Evolutionary conservation across 1,284 basidiomycete genomes (phyloP).

Genomic region (Trichosporon faecale): DNA sequence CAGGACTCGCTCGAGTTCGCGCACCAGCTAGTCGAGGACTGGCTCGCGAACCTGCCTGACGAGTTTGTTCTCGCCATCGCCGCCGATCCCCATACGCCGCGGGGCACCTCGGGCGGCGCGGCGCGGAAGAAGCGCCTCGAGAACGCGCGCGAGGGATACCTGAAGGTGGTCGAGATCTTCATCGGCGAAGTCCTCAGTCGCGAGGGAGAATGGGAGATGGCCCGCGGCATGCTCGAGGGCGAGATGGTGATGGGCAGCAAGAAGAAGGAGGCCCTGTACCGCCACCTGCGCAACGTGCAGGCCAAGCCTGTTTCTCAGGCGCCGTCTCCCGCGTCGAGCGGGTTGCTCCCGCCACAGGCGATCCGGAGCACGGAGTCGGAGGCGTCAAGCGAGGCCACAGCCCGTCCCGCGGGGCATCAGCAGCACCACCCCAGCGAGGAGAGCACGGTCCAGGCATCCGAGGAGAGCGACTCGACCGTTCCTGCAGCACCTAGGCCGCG

Average conservation of each 20-base stretch:
- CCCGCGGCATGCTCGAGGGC: constrained; percentile 43
- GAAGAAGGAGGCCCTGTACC: constrained; percentile 46
- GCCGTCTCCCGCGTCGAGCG: constrained; percentile 25
- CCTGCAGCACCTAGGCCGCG: not conserved
- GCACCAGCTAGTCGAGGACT: constrained; percentile 39
- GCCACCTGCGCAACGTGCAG: constrained; percentile 36
- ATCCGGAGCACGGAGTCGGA: constrained; percentile 8
- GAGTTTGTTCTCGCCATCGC: constrained; percentile 35
- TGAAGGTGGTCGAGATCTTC: constrained; percentile 48
- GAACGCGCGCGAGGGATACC: constrained; percentile 42
- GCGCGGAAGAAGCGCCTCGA: constrained; percentile 32
- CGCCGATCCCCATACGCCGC: not conserved
- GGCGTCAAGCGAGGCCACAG: constrained; percentile 21
- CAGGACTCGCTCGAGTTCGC: constrained; percentile 33
- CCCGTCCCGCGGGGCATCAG: constrained; percentile 13
- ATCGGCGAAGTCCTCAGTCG: constrained; percentile 45
- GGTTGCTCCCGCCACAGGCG: constrained; percentile 31
- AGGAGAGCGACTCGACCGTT: not conserved
- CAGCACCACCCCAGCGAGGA: not conserved
- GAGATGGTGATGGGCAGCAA: constrained; percentile 44
- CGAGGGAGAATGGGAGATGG: constrained; percentile 51
- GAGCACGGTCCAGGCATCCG: not conserved
- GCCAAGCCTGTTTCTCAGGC: constrained; percentile 24
- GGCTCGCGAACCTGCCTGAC: constrained; percentile 39
- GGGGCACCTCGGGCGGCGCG: constrained; percentile 12